These are phyloP conservation scores for Pyronema omphalodes DNA, from an alignment of 495 filamentous ascomycete species.

Conservation along the genomic window DNA sequence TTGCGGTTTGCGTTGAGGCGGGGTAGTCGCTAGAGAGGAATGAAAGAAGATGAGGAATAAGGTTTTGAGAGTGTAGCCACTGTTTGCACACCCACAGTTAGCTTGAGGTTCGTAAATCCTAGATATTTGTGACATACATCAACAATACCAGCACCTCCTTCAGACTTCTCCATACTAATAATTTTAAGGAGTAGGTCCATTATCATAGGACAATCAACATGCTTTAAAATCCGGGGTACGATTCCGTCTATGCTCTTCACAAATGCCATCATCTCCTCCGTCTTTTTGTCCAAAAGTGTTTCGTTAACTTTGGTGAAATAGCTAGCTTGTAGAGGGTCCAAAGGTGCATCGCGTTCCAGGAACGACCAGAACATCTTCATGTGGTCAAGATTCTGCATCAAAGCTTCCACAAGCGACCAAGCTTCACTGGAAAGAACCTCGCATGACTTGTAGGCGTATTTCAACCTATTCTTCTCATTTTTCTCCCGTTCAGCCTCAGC, in stretches of 20 bases:
- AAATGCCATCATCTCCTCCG: constrained; percentile 82
- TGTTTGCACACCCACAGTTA: constrained; percentile 22
- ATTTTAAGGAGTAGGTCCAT: constrained; percentile 98
- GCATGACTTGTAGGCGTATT: constrained; percentile 78
- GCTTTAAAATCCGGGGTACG: constrained; percentile 67
- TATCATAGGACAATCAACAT: constrained; percentile 94
- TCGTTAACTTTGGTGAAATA: constrained; percentile 99
- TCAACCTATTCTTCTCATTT: constrained; percentile 68
- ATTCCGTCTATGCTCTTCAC: constrained; percentile 67
- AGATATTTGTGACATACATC: constrained; percentile 45
- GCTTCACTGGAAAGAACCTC: constrained; percentile 91
- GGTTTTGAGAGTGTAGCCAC: constrained; percentile 82
- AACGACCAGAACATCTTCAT: constrained; percentile 83
- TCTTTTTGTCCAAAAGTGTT: constrained; percentile 88
- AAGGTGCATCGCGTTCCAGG: constrained; percentile 53
- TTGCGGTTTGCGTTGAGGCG: constrained; percentile 82
- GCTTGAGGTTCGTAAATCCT: background rate
- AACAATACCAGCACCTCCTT: constrained; percentile 81
- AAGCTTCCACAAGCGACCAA: constrained; percentile 83
- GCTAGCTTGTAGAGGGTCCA: constrained; percentile 83
- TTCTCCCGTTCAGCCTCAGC: constrained; percentile 43
- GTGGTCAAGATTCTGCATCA: constrained; percentile 64
- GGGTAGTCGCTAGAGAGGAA: constrained; percentile 69
- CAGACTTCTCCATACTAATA: constrained; percentile 84
- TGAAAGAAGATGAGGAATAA: constrained; percentile 77